Percentiles rank a stretch among this genome's conserved stretches.
Conservation (phyloP, 768 basidiomycete genomes). For the Pisolithus albus region DNA sequence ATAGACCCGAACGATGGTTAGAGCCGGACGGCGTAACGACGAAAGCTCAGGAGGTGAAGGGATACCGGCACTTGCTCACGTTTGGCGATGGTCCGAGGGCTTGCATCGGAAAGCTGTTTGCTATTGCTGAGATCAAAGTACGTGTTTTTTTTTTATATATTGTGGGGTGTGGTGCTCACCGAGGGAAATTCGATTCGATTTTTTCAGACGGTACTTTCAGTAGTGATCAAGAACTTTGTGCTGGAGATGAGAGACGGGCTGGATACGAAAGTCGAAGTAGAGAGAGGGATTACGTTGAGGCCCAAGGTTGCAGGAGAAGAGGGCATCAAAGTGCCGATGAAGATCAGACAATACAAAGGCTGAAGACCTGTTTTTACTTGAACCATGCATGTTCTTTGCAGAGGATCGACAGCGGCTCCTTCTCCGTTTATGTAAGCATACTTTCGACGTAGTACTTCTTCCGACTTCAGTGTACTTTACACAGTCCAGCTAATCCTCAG, state of each 20-base stretch:
- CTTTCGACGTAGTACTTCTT: too few species aligned
- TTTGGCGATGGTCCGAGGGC: slow-evolving; percentile 48
- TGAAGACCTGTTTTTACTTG: background rate
- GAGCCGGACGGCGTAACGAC: slow-evolving; percentile 20
- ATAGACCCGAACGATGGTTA: slow-evolving; percentile 63
- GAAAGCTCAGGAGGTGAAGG: slow-evolving; percentile 37
- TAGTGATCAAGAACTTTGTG: slow-evolving; percentile 37
- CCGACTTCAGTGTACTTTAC: too few species aligned
- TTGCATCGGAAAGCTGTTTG: slow-evolving; percentile 45
- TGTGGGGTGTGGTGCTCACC: slow-evolving; percentile 4
- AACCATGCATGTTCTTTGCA: too few species aligned
- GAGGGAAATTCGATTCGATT: background rate
- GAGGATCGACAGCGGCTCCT: too few species aligned
- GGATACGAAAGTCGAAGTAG: background rate
- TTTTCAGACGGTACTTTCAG: slow-evolving; percentile 34
- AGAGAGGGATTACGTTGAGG: too few species aligned
- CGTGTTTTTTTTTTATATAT: background rate
- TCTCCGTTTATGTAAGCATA: too few species aligned
- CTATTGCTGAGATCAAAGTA: slow-evolving; percentile 33
- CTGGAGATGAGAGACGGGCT: slow-evolving; percentile 32
- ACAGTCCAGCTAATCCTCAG: too few species aligned
- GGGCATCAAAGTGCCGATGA: too few species aligned
- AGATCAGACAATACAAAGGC: background rate
- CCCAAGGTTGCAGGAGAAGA: too few species aligned
- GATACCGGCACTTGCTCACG: slow-evolving; percentile 43